These are phyloP conservation scores for Fonsecaea nubica DNA, from an alignment of 2,329 filamentous ascomycete genomes.

Conservation along the genomic window DNA sequence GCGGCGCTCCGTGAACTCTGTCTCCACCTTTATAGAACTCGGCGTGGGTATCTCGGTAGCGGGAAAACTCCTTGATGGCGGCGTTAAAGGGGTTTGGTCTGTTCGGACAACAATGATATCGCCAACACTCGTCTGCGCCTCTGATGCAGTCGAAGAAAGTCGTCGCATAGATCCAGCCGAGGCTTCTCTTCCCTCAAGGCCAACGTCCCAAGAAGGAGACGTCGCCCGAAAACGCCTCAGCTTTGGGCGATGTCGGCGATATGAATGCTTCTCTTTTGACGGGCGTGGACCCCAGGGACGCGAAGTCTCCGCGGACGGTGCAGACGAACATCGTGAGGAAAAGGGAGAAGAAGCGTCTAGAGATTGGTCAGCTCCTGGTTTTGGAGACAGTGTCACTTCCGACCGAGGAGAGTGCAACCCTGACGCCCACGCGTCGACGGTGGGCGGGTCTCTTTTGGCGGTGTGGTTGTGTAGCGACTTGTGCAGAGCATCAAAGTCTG, in stretches of 20 bases:
- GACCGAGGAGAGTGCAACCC: not conserved
- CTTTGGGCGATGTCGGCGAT: constrained; percentile 12
- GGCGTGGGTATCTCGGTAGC: not conserved
- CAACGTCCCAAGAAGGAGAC: constrained; percentile 28
- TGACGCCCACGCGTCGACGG: not conserved
- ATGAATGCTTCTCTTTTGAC: constrained; percentile 18
- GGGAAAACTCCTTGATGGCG: constrained; percentile 19
- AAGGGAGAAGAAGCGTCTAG: not conserved
- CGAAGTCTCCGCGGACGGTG: constrained; percentile 6
- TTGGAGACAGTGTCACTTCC: not conserved
- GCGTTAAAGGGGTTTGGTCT: constrained; percentile 29
- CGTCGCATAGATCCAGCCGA: constrained; percentile 11
- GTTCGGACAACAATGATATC: constrained; percentile 26
- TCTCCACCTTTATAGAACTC: constrained; percentile 31
- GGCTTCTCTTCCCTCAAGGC: constrained; percentile 23
- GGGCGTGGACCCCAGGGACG: not conserved
- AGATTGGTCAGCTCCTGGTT: constrained; percentile 4
- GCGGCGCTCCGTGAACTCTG: constrained; percentile 21
- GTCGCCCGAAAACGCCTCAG: constrained; percentile 23
- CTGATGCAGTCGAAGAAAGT: constrained; percentile 11
- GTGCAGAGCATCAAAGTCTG: constrained; percentile 25
- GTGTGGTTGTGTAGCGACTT: constrained; percentile 24
- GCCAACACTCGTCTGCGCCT: constrained; percentile 5
- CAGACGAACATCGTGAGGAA: constrained; percentile 3
- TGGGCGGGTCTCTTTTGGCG: constrained; percentile 11